These are phyloP conservation scores for Epichloe elymi DNA, from an alignment of 2,329 filamentous ascomycete species.

Conservation along the genomic window DNA sequence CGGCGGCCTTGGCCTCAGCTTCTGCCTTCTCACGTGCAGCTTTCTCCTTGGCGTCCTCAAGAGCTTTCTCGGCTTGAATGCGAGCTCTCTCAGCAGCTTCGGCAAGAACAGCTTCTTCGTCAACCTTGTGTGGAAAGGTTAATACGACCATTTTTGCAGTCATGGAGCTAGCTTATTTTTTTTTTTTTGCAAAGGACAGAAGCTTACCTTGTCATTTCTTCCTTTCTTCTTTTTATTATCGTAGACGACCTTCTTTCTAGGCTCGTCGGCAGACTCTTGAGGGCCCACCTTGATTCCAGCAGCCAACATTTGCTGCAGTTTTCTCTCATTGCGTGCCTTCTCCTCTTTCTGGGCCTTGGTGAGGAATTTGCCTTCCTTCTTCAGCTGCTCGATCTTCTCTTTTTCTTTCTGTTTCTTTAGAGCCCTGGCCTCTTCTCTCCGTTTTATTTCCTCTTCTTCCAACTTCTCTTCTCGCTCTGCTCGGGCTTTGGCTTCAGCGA, in stretches of 20 bases:
- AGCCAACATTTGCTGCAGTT: conserved; percentile 74
- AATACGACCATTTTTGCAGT: background rate
- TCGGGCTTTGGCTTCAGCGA: conserved; percentile 51
- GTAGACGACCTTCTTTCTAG: conserved; percentile 66
- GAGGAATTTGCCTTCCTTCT: conserved; percentile 76
- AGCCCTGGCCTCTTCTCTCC: conserved; percentile 59
- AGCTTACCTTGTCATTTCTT: conserved; percentile 40
- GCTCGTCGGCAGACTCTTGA: conserved; percentile 37
- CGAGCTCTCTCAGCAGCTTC: conserved; percentile 65
- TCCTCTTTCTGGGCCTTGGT: conserved; percentile 79
- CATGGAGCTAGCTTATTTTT: background rate
- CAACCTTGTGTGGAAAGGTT: conserved; percentile 32
- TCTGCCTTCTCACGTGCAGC: conserved; percentile 44
- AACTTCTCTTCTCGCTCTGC: conserved; percentile 52
- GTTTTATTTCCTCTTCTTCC: conserved; percentile 54
- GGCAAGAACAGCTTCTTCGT: conserved; percentile 66
- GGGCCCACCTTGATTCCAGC: conserved; percentile 62
- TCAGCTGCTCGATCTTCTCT: conserved; percentile 73
- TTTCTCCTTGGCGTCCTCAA: conserved; percentile 49
- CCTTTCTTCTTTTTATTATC: conserved; percentile 72
- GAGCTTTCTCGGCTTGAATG: conserved; percentile 52
- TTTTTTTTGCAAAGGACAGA: background rate
- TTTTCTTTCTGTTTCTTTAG: conserved; percentile 78
- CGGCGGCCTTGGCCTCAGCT: conserved; percentile 39
- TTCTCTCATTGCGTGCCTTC: conserved; percentile 64